phyloP scores from a whole-genome alignment of 1,139 yeast species.

The Geotrichum citri-aurantii region DNA sequence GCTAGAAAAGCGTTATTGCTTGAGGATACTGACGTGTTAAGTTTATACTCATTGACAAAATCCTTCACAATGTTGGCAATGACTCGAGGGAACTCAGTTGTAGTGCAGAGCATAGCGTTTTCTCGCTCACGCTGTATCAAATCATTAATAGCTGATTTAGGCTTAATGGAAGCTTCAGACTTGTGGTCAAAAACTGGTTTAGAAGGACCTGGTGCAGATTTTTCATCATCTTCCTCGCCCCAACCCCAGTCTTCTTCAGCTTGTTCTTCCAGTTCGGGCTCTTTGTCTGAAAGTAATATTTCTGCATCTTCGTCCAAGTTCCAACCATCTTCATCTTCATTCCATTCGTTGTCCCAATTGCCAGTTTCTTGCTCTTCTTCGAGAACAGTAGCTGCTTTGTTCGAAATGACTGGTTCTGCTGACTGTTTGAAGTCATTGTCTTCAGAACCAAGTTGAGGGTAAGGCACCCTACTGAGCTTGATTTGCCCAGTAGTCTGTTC shows the following conservation, averaged over 20 bases:
- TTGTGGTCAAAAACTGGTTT: background rate
- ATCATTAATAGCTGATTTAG: background rate
- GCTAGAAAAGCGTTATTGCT: slow-evolving; percentile 7
- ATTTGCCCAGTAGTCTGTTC: background rate
- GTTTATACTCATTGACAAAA: slow-evolving; percentile 11
- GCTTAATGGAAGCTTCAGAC: background rate
- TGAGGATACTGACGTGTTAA: background rate
- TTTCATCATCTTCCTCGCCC: slow-evolving; percentile 27
- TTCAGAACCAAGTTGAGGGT: slow-evolving; percentile 3
- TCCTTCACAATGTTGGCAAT: slow-evolving; percentile 7
- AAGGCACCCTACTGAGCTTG: background rate
- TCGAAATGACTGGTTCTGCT: background rate
- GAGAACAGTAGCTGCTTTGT: background rate
- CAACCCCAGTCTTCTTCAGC: slow-evolving; percentile 30
- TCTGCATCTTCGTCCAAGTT: slow-evolving; percentile 10
- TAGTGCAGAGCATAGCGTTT: slow-evolving; percentile 12
- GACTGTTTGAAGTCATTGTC: background rate
- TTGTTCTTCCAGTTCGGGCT: background rate
- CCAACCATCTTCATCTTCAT: slow-evolving; percentile 12
- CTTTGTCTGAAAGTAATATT: slow-evolving; percentile 12
- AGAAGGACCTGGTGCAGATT: background rate
- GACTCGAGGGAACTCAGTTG: slow-evolving; percentile 11
- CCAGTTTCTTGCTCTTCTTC: slow-evolving; percentile 5
- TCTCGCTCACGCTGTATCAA: slow-evolving; percentile 1
- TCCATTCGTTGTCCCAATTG: slow-evolving; percentile 10